These are phyloP conservation scores for Rhododendron vialii DNA, from an alignment of 148 eudicot genomes.

Conservation along the genomic window DNA sequence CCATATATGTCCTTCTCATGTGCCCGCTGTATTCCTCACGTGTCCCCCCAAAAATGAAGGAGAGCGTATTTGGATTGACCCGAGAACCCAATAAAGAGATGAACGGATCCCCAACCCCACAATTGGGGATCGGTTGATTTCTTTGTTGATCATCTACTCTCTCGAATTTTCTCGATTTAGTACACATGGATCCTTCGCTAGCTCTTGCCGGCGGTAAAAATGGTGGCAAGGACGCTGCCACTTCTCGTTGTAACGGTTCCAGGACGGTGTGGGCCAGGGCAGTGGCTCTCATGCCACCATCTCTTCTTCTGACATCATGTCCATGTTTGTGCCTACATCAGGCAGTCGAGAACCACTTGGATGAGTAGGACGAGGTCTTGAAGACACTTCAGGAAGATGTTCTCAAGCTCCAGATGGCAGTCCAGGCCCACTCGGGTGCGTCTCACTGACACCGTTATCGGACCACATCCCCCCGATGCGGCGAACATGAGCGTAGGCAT, in stretches of 20 bases:
- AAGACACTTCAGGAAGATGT: not conserved
- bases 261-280: not conserved
- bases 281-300: no score
- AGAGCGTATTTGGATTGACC: not conserved
- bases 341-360: not conserved
- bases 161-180: not conserved
- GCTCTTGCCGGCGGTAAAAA: no score
- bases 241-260: not conserved
- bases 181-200: not conserved
- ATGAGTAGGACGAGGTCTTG: not conserved
- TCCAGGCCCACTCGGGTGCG: not conserved
- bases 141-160: not conserved
- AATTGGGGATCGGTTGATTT: not conserved
- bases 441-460: no score
- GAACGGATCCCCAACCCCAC: not conserved
- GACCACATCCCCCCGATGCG: not conserved
- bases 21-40: no score
- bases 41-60: not conserved
- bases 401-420: not conserved
- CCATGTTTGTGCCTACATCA: not conserved
- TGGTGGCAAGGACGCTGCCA: not conserved
- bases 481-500: not conserved
- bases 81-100: not conserved
- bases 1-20: no score
- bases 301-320: no score